phyloP scores from a whole-genome alignment of 208 protist species.

The Leishmania aethiopica region DNA sequence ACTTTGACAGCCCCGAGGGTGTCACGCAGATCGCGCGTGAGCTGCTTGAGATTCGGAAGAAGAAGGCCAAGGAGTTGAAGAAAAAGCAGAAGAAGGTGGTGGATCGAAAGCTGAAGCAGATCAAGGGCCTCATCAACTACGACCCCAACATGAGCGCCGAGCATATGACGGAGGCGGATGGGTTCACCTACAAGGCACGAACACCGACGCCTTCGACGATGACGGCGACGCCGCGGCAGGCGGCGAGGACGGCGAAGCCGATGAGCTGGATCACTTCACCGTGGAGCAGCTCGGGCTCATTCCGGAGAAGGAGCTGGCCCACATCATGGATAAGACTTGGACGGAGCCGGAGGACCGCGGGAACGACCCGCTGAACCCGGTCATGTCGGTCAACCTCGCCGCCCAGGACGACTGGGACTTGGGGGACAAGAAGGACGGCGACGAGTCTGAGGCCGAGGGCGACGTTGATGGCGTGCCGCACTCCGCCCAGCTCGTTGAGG shows the following conservation, averaged over 20 bases:
- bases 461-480: slow-evolving; percentile 26
- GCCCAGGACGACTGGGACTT: slow-evolving; percentile 87
- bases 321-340: slow-evolving; percentile 62
- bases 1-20: slow-evolving; percentile 83
- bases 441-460: slow-evolving; percentile 21
- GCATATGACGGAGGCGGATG: slow-evolving; percentile 70
- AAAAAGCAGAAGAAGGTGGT: slow-evolving; percentile 93
- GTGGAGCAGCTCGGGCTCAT: slow-evolving; percentile 75
- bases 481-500: slow-evolving; percentile 74
- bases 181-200: slow-evolving; percentile 46
- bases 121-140: slow-evolving; percentile 93
- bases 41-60: slow-evolving; percentile 85
- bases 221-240: slow-evolving; percentile 16
- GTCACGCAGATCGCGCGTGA: slow-evolving; percentile 85
- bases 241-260: slow-evolving; percentile 22
- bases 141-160: slow-evolving; percentile 82
- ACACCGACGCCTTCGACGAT: slow-evolving; percentile 23
- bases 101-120: slow-evolving; percentile 92
- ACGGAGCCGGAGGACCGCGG: slow-evolving; percentile 42
- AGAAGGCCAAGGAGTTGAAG: slow-evolving; percentile 87
- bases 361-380: slow-evolving; percentile 81
- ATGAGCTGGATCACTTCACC: slow-evolving; percentile 73
- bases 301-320: slow-evolving; percentile 57
- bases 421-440: slow-evolving; percentile 45
- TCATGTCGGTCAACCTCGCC: slow-evolving; percentile 78